These are phyloP conservation scores for Waltergamsia citrina DNA, from an alignment of 2,329 filamentous ascomycete genomes.

Conservation along the genomic window DNA sequence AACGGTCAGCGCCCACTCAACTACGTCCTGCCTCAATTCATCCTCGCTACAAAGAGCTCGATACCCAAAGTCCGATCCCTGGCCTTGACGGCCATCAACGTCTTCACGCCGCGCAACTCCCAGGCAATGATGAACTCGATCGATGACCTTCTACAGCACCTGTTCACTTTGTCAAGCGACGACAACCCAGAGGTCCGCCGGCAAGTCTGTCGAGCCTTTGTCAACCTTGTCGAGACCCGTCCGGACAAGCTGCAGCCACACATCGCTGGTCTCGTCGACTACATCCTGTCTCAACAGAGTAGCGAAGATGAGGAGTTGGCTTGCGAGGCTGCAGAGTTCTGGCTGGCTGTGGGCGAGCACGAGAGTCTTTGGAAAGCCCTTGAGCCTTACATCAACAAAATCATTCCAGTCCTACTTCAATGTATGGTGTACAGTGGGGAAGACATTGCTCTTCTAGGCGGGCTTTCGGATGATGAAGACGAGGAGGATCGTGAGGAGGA, in stretches of 20 bases:
- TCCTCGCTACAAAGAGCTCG: constrained; percentile 73
- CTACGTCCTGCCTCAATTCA: constrained; percentile 81
- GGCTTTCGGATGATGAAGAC: constrained; percentile 81
- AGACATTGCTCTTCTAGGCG: constrained; percentile 77
- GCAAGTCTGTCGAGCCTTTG: constrained; percentile 88
- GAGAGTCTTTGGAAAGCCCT: constrained; percentile 67
- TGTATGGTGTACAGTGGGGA: constrained; percentile 97
- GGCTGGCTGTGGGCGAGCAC: constrained; percentile 88
- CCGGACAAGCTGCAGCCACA: constrained; percentile 88
- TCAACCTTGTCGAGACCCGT: constrained; percentile 81
- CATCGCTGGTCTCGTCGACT: constrained; percentile 80
- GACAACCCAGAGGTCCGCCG: constrained; percentile 72
- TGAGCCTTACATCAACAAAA: constrained; percentile 68
- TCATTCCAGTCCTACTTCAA: constrained; percentile 82
- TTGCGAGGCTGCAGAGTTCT: constrained; percentile 93
- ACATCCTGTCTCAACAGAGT: constrained; percentile 84
- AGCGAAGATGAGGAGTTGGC: constrained; percentile 83
- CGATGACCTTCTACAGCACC: constrained; percentile 69
- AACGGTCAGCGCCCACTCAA: constrained; percentile 81
- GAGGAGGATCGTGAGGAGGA: constrained; percentile 85
- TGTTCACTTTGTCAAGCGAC: constrained; percentile 77
- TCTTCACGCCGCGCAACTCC: constrained; percentile 80
- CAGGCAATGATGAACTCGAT: constrained; percentile 73
- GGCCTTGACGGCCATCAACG: constrained; percentile 78
- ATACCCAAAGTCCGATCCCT: constrained; percentile 69